Percentiles rank a stretch among this genome's conserved stretches.
Evolutionary conservation across 768 basidiomycete species (phyloP).

Genomic region (Boletus huronensis): DNA sequence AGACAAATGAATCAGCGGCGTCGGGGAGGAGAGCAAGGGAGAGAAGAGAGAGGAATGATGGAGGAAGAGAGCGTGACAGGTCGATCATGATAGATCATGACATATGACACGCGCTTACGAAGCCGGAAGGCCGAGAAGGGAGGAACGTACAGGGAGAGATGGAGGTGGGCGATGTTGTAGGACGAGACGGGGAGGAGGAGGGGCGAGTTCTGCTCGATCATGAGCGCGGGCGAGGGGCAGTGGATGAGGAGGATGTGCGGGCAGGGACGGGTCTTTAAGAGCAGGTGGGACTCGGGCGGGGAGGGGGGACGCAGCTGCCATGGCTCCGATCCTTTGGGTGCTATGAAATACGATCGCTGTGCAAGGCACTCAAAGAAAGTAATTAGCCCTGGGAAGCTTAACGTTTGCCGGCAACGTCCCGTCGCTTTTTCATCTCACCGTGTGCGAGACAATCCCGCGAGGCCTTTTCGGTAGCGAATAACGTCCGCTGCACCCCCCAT

Average conservation of each 20-base stretch:
- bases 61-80: conserved; percentile 18
- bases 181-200: conserved; percentile 43
- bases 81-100: conserved; percentile 33
- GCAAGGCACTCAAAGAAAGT: conserved; percentile 32
- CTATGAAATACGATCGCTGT: conserved; percentile 35
- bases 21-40: background rate
- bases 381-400: conserved; percentile 35
- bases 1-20: conserved; percentile 12
- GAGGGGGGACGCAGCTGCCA: conserved; percentile 1
- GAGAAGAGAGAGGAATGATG: conserved; percentile 10
- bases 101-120: conserved; percentile 27
- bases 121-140: conserved; percentile 2
- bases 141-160: conserved; percentile 53
- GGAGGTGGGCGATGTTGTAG: conserved; percentile 63
- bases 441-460: conserved; percentile 30
- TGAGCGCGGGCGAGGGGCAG: conserved; percentile 27
- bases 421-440: conserved; percentile 28
- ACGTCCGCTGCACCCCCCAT: conserved; percentile 14
- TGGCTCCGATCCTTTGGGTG: background rate
- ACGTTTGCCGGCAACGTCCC: conserved; percentile 32
- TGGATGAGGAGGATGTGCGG: background rate
- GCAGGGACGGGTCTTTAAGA: conserved; percentile 21
- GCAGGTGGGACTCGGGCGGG: conserved; percentile 5
- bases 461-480: conserved; percentile 38
- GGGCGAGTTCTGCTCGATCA: conserved; percentile 55